phyloP scores from a whole-genome alignment of 164 flowering plant species.

The Vitis amurensis region DNA sequence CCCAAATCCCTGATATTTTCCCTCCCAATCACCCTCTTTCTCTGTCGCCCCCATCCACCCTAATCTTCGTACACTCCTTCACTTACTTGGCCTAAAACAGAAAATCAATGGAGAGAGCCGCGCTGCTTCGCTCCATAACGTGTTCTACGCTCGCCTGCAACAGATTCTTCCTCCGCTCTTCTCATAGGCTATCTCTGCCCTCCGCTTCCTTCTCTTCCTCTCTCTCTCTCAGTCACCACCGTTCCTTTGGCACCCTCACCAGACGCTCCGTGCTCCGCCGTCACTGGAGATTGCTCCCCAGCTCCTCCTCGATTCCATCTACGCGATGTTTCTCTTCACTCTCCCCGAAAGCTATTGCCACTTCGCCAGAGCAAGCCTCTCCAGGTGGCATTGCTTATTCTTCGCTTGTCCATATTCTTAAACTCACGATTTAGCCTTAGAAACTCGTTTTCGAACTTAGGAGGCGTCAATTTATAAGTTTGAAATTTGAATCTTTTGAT shows the following conservation, averaged over 20 bases:
- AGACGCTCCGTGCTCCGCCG: slow-evolving; percentile 29
- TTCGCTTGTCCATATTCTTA: neutral
- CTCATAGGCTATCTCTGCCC: slow-evolving; percentile 15
- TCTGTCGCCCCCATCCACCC: neutral
- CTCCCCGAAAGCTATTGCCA: slow-evolving; percentile 57
- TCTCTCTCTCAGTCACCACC: slow-evolving; percentile 13
- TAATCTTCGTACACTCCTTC: no score
- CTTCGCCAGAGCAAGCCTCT: slow-evolving; percentile 41
- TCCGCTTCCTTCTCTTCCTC: slow-evolving; percentile 9
- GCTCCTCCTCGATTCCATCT: slow-evolving; percentile 11
- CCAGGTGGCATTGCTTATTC: slow-evolving; percentile 32
- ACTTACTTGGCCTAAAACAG: no score
- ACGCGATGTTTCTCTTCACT: slow-evolving; percentile 44
- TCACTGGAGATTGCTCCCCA: slow-evolving; percentile 26
- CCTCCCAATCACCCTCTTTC: neutral
- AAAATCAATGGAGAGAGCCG: slow-evolving; percentile 56
- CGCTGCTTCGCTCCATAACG: slow-evolving; percentile 52
- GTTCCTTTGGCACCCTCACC: slow-evolving; percentile 5
- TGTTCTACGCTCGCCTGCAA: slow-evolving; percentile 34
- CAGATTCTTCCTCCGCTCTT: slow-evolving; percentile 37
- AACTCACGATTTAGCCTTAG: no score
- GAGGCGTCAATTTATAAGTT: no score
- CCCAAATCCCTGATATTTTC: neutral
- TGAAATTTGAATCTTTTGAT: no score
- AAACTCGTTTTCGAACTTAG: no score